These are phyloP conservation scores for Aspergillus coremiiformis DNA, from an alignment of 495 filamentous ascomycete species.

Conservation along the genomic window DNA sequence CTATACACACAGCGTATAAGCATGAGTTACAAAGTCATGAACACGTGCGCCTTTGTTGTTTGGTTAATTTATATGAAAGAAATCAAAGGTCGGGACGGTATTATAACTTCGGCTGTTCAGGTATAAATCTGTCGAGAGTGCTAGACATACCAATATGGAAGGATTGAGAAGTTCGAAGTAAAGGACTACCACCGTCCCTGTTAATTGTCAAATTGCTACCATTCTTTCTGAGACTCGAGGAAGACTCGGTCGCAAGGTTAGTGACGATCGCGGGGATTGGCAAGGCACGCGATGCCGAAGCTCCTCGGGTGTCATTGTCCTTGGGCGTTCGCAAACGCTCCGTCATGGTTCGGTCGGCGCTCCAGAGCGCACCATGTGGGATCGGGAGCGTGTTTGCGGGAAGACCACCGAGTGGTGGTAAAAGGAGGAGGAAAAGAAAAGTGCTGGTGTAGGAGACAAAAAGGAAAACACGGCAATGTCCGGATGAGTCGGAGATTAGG, in stretches of 20 bases:
- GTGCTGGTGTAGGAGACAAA: not conserved
- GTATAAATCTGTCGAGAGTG: not conserved
- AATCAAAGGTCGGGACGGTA: not conserved
- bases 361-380: slow-evolving; percentile 15
- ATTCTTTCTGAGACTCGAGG: slow-evolving; percentile 3
- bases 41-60: not conserved
- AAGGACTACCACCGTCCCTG: slow-evolving; percentile 8
- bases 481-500: slow-evolving; percentile 4
- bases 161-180: slow-evolving; percentile 15
- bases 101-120: not conserved
- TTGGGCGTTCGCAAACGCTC: slow-evolving; percentile 22
- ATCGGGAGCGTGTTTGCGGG: not conserved
- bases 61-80: too few relatives aligned
- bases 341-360: slow-evolving; percentile 21
- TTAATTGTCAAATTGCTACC: slow-evolving; percentile 1
- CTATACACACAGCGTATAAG: slow-evolving; percentile 12
- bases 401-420: not conserved
- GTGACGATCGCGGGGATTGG: slow-evolving; percentile 20
- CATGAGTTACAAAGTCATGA: not conserved
- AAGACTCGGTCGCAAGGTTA: slow-evolving; percentile 2
- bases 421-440: not conserved
- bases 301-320: slow-evolving; percentile 12
- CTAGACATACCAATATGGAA: slow-evolving; percentile 21
- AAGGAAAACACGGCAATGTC: not conserved
- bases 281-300: slow-evolving; percentile 15